Conservation (phyloP, 768 basidiomycete species). For the Hygrophorus pudorinus region DNA sequence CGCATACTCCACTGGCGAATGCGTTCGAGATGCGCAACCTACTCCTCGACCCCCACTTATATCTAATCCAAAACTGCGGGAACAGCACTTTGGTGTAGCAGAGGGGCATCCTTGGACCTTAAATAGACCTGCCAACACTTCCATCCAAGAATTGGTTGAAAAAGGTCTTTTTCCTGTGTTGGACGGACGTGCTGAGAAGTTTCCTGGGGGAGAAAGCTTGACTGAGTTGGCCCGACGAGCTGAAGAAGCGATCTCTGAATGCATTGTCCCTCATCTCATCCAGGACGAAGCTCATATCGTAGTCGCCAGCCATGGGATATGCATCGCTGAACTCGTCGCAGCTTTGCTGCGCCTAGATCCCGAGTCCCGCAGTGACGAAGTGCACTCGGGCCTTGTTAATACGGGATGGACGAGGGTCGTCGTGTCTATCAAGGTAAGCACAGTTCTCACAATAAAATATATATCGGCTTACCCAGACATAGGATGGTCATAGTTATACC, state of each 20-base stretch:
- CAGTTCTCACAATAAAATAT: not conserved
- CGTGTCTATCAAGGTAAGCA: slow-evolving; percentile 32
- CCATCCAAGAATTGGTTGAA: slow-evolving; percentile 35
- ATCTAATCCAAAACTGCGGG: slow-evolving; percentile 47
- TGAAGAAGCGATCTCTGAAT: slow-evolving; percentile 36
- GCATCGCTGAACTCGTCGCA: slow-evolving; percentile 51
- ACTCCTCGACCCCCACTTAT: slow-evolving; percentile 45
- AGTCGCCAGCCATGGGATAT: slow-evolving; percentile 67
- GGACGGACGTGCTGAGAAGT: slow-evolving; percentile 35
- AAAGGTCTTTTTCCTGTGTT: slow-evolving; percentile 47
- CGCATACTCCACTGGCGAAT: slow-evolving; percentile 50
- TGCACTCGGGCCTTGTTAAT: slow-evolving; percentile 44
- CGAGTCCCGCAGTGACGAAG: slow-evolving; percentile 26
- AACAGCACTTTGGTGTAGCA: slow-evolving; percentile 63
- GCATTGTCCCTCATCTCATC: slow-evolving; percentile 48
- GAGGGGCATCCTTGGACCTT: slow-evolving; percentile 52
- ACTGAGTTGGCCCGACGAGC: slow-evolving; percentile 53
- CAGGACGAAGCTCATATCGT: slow-evolving; percentile 43
- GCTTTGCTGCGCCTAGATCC: slow-evolving; percentile 44
- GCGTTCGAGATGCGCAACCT: slow-evolving; percentile 39
- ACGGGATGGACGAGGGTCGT: slow-evolving; percentile 66
- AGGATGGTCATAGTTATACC: not conserved
- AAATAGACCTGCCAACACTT: slow-evolving; percentile 16
- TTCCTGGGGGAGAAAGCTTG: slow-evolving; percentile 59
- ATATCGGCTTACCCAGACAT: not conserved